These are phyloP conservation scores for Jackrogersella minutella DNA, from an alignment of 495 filamentous ascomycete species.

Conservation along the genomic window DNA sequence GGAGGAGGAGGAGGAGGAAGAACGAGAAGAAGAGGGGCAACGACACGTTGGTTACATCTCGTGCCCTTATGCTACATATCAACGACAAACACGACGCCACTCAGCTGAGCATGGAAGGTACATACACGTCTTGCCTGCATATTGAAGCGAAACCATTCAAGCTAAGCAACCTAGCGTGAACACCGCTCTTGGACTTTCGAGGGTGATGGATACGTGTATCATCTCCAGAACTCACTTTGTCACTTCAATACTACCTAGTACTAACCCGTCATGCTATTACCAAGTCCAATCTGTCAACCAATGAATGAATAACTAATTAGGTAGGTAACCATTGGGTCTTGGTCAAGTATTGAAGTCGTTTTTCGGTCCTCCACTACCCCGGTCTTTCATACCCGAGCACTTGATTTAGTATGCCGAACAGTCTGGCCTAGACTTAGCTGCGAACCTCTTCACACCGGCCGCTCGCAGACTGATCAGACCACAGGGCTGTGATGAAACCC, in stretches of 20 bases:
- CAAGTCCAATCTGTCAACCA: too few relatives aligned
- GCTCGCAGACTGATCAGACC: conserved; percentile 13
- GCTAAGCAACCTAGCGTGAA: conserved; percentile 14
- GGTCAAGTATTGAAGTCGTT: conserved; percentile 8
- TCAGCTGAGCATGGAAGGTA: conserved; percentile 18
- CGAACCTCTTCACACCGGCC: conserved; percentile 2
- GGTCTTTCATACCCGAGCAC: background rate
- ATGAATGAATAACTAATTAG: background rate
- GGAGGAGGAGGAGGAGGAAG: conserved; percentile 5
- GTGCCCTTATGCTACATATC: conserved; percentile 24
- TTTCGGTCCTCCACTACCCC: conserved; percentile 21
- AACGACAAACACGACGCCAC: conserved; percentile 35
- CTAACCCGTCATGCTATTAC: background rate
- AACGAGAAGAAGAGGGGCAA: conserved; percentile 10
- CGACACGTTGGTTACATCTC: conserved; percentile 16
- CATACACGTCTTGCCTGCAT: conserved; percentile 14
- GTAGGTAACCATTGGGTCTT: background rate
- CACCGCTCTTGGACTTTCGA: conserved; percentile 1
- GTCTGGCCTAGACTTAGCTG: conserved; percentile 10
- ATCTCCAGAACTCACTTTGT: conserved; percentile 3
- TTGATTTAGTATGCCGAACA: conserved; percentile 26
- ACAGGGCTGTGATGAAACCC: conserved; percentile 25
- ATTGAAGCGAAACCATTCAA: conserved; percentile 6
- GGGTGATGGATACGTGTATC: conserved; percentile 8
- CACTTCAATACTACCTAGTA: background rate